Base-by-base conservation (phyloP, 1,139 yeast genomes). In the Debaryomycetaceae sp. region DNA sequence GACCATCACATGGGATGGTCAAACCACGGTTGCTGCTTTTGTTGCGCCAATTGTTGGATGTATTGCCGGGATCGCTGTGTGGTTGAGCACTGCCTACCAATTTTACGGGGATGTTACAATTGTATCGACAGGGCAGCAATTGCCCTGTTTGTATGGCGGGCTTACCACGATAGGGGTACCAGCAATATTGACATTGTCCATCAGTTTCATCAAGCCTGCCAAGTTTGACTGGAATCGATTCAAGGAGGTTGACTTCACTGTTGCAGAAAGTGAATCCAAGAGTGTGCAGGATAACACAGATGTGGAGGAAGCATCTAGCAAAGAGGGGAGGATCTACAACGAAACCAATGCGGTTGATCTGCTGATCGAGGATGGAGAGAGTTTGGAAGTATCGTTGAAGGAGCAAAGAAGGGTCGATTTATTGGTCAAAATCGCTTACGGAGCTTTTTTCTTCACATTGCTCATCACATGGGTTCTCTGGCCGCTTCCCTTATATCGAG, bases 401-500 rank as follows among this genome's bases (percentile, higher is more conserved):
- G 25, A 20, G 13, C 16, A 28, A 12, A 28, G 17, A 26, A 20
- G 16, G 18, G 18, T 28, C 12, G 10, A 12, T 14, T 28, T 28
- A 20, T 28, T 14, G 4, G 10, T 14, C 12, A 58, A 56, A 32
- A 36, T 58, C 5, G 60, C 68, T 3, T 49, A 56, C 26, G 53
- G 48, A 13, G 49, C 61, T 8, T 43, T 53, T 22, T 34, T 54
- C 1, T 42, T 57, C 22, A 45, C 48, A 12, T 40, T 64, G 14
- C 48, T 64, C 17, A 35, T 63, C 4, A 57, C 56, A 15, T 59
- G 60, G 62, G 65, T 65, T 8, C 28, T 67, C 8, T 66, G 71
- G 71, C 73, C 74, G 28, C 51, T 66, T 46, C 71, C 73, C 8
- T 51, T 66, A 45, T 67, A 65, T 36, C 55, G 73, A 32, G 56